Percentiles rank a stretch among this genome's conserved stretches.
Evolutionary conservation across 306 rosid species (phyloP).

Genomic region (Purshia tridentata): DNA sequence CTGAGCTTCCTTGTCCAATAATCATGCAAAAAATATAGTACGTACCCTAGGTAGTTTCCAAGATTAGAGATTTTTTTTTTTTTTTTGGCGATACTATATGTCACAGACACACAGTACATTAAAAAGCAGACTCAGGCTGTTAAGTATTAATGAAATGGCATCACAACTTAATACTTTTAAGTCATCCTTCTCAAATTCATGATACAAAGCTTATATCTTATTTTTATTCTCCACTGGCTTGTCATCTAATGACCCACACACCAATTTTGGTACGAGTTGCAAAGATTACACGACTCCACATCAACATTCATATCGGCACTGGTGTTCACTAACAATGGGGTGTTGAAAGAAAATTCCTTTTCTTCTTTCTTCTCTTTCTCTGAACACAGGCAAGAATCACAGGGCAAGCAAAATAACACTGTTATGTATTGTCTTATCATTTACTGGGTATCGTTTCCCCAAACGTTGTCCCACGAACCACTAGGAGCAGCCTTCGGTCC

Average conservation of each 20-base stretch:
- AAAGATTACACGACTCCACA: not conserved
- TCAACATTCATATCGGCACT: not conserved
- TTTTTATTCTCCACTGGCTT: not conserved
- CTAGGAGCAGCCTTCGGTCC: conserved; percentile 66
- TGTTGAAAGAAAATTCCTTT: not conserved
- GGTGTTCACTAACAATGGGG: not conserved
- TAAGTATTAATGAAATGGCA: not conserved
- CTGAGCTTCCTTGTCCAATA: too few relatives aligned
- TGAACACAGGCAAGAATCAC: conserved; percentile 7
- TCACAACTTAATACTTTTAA: not conserved
- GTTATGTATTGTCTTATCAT: conserved; percentile 21
- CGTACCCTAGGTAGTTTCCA: too few relatives aligned
- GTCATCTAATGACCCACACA: conserved; percentile 7
- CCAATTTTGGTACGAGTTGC: not conserved
- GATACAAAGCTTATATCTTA: not conserved
- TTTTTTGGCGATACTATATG: too few relatives aligned
- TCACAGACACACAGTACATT: too few relatives aligned
- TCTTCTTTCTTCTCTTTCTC: not conserved
- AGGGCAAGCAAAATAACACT: not conserved
- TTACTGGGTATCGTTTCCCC: conserved; percentile 54
- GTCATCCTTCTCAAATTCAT: not conserved
- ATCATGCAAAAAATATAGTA: too few relatives aligned
- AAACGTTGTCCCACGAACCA: conserved; percentile 89
- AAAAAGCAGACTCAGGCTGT: too few relatives aligned
- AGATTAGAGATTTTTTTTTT: too few relatives aligned